Conservation (phyloP, 2,329 filamentous ascomycete species). For the Furcasterigmium furcatum region DNA sequence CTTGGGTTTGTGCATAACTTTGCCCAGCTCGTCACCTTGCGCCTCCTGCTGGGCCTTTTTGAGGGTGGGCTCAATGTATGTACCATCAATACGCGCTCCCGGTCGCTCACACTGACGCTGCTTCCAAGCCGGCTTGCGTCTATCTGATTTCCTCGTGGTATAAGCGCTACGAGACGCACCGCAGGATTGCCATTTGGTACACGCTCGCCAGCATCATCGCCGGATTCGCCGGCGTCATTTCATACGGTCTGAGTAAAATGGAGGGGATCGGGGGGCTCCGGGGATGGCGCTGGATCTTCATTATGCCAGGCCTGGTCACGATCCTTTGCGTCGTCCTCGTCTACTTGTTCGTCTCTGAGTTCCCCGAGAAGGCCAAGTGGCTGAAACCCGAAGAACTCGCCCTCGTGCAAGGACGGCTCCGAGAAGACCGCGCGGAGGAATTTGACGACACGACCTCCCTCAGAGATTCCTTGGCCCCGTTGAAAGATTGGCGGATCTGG, state of each 20-base stretch:
- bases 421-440: background rate
- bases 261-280: background rate
- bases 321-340: slow-evolving; percentile 6
- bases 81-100: no score
- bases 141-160: background rate
- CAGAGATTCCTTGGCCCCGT: no score
- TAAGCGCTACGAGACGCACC: background rate
- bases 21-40: background rate
- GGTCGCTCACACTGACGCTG: no score
- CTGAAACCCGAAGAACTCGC: background rate
- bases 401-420: background rate
- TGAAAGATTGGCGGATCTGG: no score
- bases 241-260: background rate
- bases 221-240: background rate
- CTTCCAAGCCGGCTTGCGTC: background rate
- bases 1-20: background rate
- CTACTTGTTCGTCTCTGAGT: slow-evolving; percentile 21
- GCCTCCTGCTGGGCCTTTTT: background rate
- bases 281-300: background rate
- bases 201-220: background rate
- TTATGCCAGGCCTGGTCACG: background rate
- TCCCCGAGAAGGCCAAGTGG: slow-evolving; percentile 13
- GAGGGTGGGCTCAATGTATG: background rate
- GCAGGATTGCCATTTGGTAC: background rate
- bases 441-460: no score